These are phyloP conservation scores for Botryosphaeria agaves DNA, from an alignment of 2,329 filamentous ascomycete species.

Conservation along the genomic window DNA sequence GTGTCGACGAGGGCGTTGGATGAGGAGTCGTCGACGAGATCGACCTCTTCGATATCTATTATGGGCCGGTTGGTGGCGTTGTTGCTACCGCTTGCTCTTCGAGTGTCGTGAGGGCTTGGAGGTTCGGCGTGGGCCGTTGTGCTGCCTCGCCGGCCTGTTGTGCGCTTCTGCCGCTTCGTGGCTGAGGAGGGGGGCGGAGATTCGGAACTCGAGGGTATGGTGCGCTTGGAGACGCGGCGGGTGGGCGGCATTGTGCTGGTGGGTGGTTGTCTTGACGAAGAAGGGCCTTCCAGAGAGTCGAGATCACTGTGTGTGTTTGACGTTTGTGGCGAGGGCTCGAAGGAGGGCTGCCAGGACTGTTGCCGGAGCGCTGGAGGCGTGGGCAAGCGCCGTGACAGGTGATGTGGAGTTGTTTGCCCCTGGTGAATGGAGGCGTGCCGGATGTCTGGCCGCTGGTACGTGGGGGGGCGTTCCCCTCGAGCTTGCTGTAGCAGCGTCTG, in stretches of 20 bases:
- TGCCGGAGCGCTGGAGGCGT: too few species aligned
- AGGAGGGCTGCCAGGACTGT: too few species aligned
- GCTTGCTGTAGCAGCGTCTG: too few species aligned
- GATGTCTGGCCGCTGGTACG: too few species aligned
- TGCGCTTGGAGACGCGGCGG: constrained; percentile 1
- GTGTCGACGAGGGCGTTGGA: constrained; percentile 28
- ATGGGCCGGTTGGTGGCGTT: constrained; percentile 3
- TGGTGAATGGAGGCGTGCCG: too few species aligned
- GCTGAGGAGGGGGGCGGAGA: constrained; percentile 1
- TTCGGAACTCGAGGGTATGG: not conserved
- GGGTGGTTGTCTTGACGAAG: not conserved
- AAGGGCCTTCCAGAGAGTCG: not conserved
- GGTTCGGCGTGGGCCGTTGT: constrained; percentile 8
- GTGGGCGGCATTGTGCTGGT: constrained; percentile 7
- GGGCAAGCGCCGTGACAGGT: too few species aligned
- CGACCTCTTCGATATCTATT: constrained; percentile 27
- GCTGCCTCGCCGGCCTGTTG: constrained; percentile 12
- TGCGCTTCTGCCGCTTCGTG: constrained; percentile 1
- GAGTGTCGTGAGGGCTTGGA: too few species aligned
- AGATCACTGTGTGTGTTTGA: not conserved
- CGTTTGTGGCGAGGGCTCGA: not conserved
- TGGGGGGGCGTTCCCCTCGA: too few species aligned
- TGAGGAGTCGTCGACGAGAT: constrained; percentile 31
- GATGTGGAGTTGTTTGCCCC: too few species aligned
- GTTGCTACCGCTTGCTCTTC: constrained; percentile 1